phyloP scores from a whole-genome alignment of 306 rosid species.

The Benincasa hispida region DNA sequence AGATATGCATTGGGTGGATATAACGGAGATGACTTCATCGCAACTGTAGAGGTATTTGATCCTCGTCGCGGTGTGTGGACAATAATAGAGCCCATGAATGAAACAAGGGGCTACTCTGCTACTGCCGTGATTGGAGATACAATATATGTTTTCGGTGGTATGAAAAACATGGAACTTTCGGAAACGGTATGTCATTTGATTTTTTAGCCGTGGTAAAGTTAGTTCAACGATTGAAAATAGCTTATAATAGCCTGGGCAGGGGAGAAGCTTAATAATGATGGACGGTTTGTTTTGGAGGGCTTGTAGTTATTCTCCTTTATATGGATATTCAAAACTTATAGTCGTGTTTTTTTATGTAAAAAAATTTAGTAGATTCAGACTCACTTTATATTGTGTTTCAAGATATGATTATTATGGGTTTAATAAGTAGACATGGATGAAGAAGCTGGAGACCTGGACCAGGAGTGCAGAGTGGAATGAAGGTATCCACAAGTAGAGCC shows the following conservation, averaged over 20 bases:
- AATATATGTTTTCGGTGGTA: slow-evolving; percentile 28
- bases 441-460: neutral
- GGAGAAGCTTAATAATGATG: neutral
- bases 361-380: neutral
- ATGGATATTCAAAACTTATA: neutral
- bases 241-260: neutral
- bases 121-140: slow-evolving; percentile 21
- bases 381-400: neutral
- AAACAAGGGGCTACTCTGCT: slow-evolving; percentile 19
- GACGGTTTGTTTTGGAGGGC: neutral
- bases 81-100: slow-evolving; percentile 19
- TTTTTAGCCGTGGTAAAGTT: neutral
- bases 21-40: slow-evolving; percentile 17
- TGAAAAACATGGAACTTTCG: neutral
- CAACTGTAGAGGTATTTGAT: slow-evolving; percentile 33
- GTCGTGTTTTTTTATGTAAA: neutral
- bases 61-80: slow-evolving; percentile 31
- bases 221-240: neutral
- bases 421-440: neutral
- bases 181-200: slow-evolving; percentile 18
- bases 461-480: too few relatives aligned
- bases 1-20: slow-evolving; percentile 39
- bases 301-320: neutral
- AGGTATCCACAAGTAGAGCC: too few relatives aligned
- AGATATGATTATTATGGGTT: neutral